Conservation (phyloP, 768 basidiomycete species). For the Chlorophyllum brunneum region DNA sequence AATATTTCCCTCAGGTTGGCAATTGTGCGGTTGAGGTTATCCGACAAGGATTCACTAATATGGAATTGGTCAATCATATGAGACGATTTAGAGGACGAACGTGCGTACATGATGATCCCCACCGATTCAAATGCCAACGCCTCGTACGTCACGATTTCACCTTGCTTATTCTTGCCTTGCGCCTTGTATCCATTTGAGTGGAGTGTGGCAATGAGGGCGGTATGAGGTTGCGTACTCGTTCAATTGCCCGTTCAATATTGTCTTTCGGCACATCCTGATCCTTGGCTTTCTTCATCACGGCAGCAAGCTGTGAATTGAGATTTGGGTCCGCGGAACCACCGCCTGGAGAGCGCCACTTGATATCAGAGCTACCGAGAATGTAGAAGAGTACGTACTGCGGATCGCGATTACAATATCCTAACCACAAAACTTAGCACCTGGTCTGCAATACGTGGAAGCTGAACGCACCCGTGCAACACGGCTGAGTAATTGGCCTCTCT, state of each 20-base stretch:
- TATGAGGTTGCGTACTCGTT: slow-evolving; percentile 36
- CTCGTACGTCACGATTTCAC: slow-evolving; percentile 53
- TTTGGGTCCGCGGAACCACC: slow-evolving; percentile 55
- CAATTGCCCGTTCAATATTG: slow-evolving; percentile 61
- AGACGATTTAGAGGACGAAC: neutral
- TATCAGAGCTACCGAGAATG: slow-evolving; percentile 7
- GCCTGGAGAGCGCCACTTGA: slow-evolving; percentile 26
- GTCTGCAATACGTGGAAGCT: neutral
- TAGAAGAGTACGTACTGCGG: slow-evolving; percentile 38
- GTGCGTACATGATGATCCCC: slow-evolving; percentile 59
- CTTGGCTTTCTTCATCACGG: slow-evolving; percentile 52
- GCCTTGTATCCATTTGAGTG: slow-evolving; percentile 7
- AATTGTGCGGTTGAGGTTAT: slow-evolving; percentile 61
- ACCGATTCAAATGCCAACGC: slow-evolving; percentile 55
- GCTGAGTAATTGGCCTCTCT: slow-evolving; percentile 54
- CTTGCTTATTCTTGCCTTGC: slow-evolving; percentile 48
- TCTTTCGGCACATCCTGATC: slow-evolving; percentile 62
- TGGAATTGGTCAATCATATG: neutral
- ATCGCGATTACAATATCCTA: slow-evolving; percentile 65
- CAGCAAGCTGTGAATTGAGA: slow-evolving; percentile 49
- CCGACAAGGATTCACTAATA: slow-evolving; percentile 36
- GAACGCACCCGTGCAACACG: slow-evolving; percentile 50
- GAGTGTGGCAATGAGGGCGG: neutral
- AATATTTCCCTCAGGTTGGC: slow-evolving; percentile 53
- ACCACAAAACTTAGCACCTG: neutral